These are phyloP conservation scores for Chenopodium album DNA, from an alignment of 148 eudicot genomes.

Conservation along the genomic window DNA sequence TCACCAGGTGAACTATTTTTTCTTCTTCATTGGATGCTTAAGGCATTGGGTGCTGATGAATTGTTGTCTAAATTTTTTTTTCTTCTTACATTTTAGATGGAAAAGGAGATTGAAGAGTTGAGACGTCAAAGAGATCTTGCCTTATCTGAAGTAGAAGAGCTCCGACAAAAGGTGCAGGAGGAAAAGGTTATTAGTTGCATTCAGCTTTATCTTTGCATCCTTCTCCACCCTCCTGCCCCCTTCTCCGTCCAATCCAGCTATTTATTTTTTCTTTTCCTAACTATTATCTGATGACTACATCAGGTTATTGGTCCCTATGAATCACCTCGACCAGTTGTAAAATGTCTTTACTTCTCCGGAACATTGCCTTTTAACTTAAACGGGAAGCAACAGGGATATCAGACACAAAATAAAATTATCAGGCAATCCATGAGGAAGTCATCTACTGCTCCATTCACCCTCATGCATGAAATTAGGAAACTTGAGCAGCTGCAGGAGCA, in stretches of 20 bases:
- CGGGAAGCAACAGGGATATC: constrained; percentile 46
- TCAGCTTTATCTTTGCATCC: constrained; percentile 1
- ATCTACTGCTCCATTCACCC: constrained; percentile 85
- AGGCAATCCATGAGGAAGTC: constrained; percentile 82
- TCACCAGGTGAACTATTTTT: constrained; percentile 46
- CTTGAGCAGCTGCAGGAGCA: constrained; percentile 98
- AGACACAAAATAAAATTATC: constrained; percentile 46
- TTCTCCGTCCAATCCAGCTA: background rate
- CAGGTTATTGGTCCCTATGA: constrained; percentile 47
- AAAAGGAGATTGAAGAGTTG: constrained; percentile 80
- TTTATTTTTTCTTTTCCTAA: background rate
- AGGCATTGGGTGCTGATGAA: background rate
- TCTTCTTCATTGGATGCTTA: background rate
- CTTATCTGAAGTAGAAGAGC: constrained; percentile 69
- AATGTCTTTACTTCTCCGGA: constrained; percentile 78
- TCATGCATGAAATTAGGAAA: constrained; percentile 87
- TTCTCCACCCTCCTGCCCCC: background rate
- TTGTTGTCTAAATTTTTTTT: background rate
- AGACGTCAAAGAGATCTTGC: constrained; percentile 87
- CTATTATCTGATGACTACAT: background rate
- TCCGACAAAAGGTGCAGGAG: constrained; percentile 62
- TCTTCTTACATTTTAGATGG: constrained; percentile 51
- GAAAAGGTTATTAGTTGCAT: constrained; percentile 42
- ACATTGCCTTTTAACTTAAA: constrained; percentile 44
- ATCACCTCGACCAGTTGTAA: constrained; percentile 55